Evolutionary conservation across 164 flowering plant species (phyloP).

Genomic region (Liquidambar formosana): DNA sequence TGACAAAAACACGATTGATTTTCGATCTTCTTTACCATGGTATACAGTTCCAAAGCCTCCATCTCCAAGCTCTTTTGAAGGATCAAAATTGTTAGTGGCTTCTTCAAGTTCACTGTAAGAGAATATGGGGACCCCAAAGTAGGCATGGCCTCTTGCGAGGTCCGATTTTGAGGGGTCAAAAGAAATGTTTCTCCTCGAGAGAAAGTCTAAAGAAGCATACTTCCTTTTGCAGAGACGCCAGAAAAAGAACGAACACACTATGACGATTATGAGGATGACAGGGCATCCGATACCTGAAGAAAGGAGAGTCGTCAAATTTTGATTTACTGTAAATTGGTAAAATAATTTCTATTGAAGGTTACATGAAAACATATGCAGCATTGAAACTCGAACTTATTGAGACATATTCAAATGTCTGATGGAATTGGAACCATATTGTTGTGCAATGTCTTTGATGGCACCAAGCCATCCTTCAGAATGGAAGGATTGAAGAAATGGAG

Average conservation of each 20-base stretch:
- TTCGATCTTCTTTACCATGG: constrained; percentile 23
- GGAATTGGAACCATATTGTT: neutral
- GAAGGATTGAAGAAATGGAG: too few relatives aligned
- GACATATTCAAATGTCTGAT: neutral
- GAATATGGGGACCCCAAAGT: constrained; percentile 34
- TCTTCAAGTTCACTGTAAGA: constrained; percentile 35
- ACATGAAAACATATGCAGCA: neutral
- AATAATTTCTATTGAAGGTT: too few relatives aligned
- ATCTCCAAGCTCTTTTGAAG: constrained; percentile 23
- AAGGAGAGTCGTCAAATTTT: neutral
- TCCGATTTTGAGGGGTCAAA: constrained; percentile 18
- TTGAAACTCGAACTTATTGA: neutral
- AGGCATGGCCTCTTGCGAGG: constrained; percentile 19
- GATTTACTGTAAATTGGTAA: neutral
- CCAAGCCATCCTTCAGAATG: too few relatives aligned
- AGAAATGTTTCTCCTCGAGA: constrained; percentile 1
- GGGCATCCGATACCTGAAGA: constrained; percentile 15
- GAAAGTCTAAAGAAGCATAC: constrained; percentile 6
- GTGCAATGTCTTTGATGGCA: too few relatives aligned
- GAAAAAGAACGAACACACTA: neutral
- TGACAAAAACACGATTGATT: too few relatives aligned
- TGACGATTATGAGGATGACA: neutral
- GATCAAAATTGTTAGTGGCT: constrained; percentile 23
- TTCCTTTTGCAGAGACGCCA: constrained; percentile 14
- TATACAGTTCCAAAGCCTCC: constrained; percentile 38